Base-by-base conservation (phyloP, 805 yeast species). In the Ogataea pilisensis region DNA sequence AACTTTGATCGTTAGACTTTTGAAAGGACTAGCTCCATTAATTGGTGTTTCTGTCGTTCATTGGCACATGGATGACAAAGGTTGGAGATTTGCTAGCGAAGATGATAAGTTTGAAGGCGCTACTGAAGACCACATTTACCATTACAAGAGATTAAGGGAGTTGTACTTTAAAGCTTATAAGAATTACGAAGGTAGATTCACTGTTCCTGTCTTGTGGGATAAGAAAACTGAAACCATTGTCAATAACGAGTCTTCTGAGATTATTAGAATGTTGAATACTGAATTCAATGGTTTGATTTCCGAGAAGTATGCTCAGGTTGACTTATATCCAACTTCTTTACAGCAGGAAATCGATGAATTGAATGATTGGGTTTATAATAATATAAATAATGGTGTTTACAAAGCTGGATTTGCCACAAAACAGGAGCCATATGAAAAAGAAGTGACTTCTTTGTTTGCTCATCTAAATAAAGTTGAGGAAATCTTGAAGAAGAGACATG, bases 201-300 rank as follows among this genome's bases (percentile, higher is more conserved):
- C 97, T 1, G 98, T 91, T 27, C 98, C 98, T 1, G 85, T 90
- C 2, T 70, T 91, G 53, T 91, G 95, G 93, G 98, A 91, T 64
- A 83, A 75, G 56, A 81, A 90, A 65, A 73, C 76, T 25, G 65
- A 78, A 40, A 85, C 95, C 1, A 85, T 91, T 60, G 98, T 91
- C 42, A 88, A 78, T 68, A 91, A 91, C 63, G 98, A 91, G 64
- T 82, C 95, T 45, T 73, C 91, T 26, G 97, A 90, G 58, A 85
- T 91, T 50, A 78, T 93, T 51, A 76, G 97, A 53, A 85, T 89
- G 69, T 68, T 91, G 49, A 83, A 86, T 61, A 69, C 80, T 24
- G 91, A 78, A 39, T 88, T 89, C 59, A 78, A 82, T 54, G 69
- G 65, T n/a, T 51, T 82, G 29, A 58, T 81, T 22, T 75, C 70